Percentiles rank a stretch among this genome's conserved stretches.
phyloP scores from a whole-genome alignment of 106 monocot genomes.

The Phalaenopsis aphrodite region DNA sequence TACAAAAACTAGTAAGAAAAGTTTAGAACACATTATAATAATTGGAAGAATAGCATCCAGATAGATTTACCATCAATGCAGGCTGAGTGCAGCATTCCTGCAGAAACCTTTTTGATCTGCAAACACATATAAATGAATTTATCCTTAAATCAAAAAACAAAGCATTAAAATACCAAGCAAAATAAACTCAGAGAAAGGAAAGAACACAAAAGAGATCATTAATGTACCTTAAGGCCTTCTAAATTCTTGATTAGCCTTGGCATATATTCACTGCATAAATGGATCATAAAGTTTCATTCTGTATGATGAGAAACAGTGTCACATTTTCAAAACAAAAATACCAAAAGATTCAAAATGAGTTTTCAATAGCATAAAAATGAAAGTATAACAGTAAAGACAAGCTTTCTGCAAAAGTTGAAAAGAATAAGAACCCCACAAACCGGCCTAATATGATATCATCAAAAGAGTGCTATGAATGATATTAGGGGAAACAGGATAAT shows the following conservation, averaged over 20 bases:
- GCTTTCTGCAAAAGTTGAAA: background rate
- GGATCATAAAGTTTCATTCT: slow-evolving; percentile 54
- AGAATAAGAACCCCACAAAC: background rate
- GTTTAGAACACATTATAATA: background rate
- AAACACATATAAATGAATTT: slow-evolving; percentile 7
- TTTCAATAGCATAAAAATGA: slow-evolving; percentile 1
- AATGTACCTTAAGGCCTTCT: slow-evolving; percentile 68
- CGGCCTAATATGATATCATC: background rate
- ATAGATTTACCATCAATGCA: slow-evolving; percentile 73
- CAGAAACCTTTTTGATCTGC: slow-evolving; percentile 74
- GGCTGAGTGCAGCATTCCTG: slow-evolving; percentile 89
- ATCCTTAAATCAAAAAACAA: slow-evolving; percentile 6
- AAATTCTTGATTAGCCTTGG: slow-evolving; percentile 90
- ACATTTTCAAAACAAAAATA: slow-evolving; percentile 7
- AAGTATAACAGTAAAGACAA: background rate
- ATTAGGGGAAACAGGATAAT: background rate
- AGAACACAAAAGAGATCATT: slow-evolving; percentile 8
- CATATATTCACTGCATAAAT: slow-evolving; percentile 97
- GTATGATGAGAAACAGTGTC: slow-evolving; percentile 38
- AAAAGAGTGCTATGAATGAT: background rate
- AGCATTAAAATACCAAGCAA: background rate
- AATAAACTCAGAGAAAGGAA: background rate
- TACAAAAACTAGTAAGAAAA: slow-evolving; percentile 8
- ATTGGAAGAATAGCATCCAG: background rate
- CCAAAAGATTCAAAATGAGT: background rate